Conservation (phyloP, 306 rosid genomes). For the Citrullus mucosospermus region DNA sequence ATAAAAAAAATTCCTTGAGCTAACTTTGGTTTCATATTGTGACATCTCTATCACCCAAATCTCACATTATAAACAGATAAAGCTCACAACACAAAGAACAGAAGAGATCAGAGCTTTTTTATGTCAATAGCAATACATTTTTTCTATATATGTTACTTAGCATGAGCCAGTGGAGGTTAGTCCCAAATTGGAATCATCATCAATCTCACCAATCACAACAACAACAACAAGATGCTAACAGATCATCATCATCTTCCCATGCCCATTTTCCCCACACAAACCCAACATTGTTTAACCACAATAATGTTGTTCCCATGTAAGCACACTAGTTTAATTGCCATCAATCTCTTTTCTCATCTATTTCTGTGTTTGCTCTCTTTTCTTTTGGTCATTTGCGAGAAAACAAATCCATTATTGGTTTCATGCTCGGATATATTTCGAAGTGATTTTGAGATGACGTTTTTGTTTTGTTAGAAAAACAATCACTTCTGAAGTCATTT, state of each 20-base stretch:
- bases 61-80: neutral
- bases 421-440: neutral
- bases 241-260: neutral
- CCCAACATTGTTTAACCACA: neutral
- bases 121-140: no score
- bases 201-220: neutral
- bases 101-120: neutral
- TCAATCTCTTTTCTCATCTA: neutral
- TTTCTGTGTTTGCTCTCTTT: neutral
- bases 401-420: neutral
- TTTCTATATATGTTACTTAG: neutral
- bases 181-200: neutral
- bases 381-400: neutral
- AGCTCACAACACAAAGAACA: neutral
- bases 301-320: neutral
- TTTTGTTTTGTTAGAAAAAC: no score
- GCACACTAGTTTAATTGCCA: neutral
- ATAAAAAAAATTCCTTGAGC: neutral
- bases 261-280: neutral
- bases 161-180: neutral
- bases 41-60: neutral
- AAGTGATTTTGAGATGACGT: no score
- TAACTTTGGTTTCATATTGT: neutral
- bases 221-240: neutral
- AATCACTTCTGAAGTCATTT: no score